Base-by-base conservation (phyloP, 2,329 filamentous ascomycete species). In the Furcasterigmium sp. region DNA sequence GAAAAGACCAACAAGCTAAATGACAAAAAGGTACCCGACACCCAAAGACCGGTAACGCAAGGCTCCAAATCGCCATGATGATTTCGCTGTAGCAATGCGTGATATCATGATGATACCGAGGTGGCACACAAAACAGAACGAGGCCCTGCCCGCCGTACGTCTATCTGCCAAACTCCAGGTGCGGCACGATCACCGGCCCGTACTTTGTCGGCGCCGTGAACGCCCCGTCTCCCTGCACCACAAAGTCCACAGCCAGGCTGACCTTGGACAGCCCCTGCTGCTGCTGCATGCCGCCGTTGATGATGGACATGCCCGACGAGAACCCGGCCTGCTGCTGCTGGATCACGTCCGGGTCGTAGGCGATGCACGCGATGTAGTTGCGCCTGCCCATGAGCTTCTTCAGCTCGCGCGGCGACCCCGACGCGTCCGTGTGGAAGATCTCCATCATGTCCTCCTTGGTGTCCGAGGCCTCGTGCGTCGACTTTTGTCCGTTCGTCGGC, bases 401-500 rank as follows among this genome's bases (percentile, higher is more conserved):
- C 58, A 91, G 75, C 63, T 96, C 91, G 37, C 91, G 77, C 1
- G 82, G 73, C 28, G 80, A 73, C n/a, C 93, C 91, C 42, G 84
- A 88, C 14, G 93, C 89, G 55, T 98, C 93, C 8, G 85, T 87
- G 56, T 93, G 89, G 76, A 98, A 98, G 53, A 98, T 94, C 70
- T 98, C 93, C 87, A 98, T 95, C 93, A 98, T 98, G 67, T 98
- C 93, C 64, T 98, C 93, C 66, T 98, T 97, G 37, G 93, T 98
- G 62, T 98, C 93, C 2, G 84, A 86, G 2, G 87, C 77, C 51
- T 84, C 78, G 48, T 89, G 80, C 2, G 76, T 85, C 1, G 85
- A 83, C 51, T 80, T 78, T 44, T 89, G 82, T 2, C 91, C 91
- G 63, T 98, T 98, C 43, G 79, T 75, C 0, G 93, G 93, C 43